Percentiles rank a stretch among this genome's conserved stretches.
Evolutionary conservation across 1,284 basidiomycete genomes (phyloP).

Genomic region (Rugosomyces carneus): DNA sequence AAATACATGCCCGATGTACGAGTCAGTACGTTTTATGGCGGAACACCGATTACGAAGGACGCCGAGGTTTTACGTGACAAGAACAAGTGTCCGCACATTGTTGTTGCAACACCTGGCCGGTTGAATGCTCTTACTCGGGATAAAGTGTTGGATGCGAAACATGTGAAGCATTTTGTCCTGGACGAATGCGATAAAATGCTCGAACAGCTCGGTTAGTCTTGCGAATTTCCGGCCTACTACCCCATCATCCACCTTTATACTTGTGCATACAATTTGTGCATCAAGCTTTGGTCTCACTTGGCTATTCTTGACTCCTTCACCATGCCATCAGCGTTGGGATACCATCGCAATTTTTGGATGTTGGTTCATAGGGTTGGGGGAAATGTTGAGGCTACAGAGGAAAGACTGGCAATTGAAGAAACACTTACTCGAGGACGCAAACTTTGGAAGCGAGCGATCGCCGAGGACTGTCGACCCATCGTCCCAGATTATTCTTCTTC

Average conservation of each 20-base stretch:
- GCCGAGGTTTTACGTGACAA: slow-evolving; percentile 94
- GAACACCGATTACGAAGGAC: slow-evolving; percentile 93
- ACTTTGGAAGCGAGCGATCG: slow-evolving; percentile 23
- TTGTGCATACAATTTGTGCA: slow-evolving; percentile 33
- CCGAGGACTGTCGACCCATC: slow-evolving; percentile 22
- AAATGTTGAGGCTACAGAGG: slow-evolving; percentile 18
- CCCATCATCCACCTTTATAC: slow-evolving; percentile 40
- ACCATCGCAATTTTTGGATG: slow-evolving; percentile 29
- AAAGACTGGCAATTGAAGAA: slow-evolving; percentile 24
- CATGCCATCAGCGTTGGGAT: slow-evolving; percentile 21
- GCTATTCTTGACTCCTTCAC: slow-evolving; percentile 23
- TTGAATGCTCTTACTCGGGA: slow-evolving; percentile 90
- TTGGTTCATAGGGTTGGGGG: slow-evolving; percentile 24
- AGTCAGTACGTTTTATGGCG: slow-evolving; percentile 97
- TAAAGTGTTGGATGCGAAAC: slow-evolving; percentile 87
- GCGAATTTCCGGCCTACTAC: slow-evolving; percentile 54
- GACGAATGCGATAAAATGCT: slow-evolving; percentile 99
- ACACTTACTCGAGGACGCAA: slow-evolving; percentile 25
- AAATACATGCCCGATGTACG: slow-evolving; percentile 99
- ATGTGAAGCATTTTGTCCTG: slow-evolving; percentile 98
- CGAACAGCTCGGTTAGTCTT: slow-evolving; percentile 99
- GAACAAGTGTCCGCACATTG: slow-evolving; percentile 96
- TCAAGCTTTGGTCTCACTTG: slow-evolving; percentile 25
- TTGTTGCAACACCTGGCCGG: slow-evolving; percentile 96
- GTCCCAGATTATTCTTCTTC: slow-evolving; percentile 14